Conservation (phyloP, 768 basidiomycete genomes). For the Coprinopsis strossmayeri region DNA sequence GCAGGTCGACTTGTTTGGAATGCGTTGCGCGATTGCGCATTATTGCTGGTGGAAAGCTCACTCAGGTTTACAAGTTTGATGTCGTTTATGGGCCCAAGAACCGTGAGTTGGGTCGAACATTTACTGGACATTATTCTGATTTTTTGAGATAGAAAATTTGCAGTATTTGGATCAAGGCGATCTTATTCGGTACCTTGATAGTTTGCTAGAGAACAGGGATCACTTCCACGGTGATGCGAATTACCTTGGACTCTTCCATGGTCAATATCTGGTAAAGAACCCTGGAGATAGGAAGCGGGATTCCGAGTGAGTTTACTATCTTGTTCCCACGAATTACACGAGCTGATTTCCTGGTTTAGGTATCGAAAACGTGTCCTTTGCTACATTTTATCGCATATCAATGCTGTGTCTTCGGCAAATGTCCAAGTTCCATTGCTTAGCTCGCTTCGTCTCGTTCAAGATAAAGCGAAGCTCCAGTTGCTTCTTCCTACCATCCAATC, state of each 20-base stretch:
- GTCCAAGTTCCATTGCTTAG: constrained; percentile 52
- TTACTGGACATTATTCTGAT: neutral
- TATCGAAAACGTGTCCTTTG: constrained; percentile 68
- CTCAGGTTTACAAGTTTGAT: constrained; percentile 66
- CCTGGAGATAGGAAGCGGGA: constrained; percentile 53
- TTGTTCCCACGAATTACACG: neutral
- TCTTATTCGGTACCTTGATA: constrained; percentile 48
- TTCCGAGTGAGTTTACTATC: constrained; percentile 34
- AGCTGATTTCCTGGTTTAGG: constrained; percentile 27
- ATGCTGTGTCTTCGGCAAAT: constrained; percentile 40
- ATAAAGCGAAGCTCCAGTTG: constrained; percentile 41
- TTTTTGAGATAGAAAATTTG: constrained; percentile 25
- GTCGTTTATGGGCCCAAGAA: constrained; percentile 59
- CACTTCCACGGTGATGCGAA: constrained; percentile 54
- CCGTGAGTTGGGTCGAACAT: constrained; percentile 30
- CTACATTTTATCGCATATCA: constrained; percentile 75
- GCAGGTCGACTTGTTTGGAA: constrained; percentile 48
- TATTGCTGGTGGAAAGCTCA: constrained; percentile 35
- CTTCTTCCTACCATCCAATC: constrained; percentile 52
- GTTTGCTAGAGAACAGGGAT: constrained; percentile 41
- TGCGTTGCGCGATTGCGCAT: constrained; percentile 45
- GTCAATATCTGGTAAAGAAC: constrained; percentile 40
- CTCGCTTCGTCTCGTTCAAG: constrained; percentile 38
- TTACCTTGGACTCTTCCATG: constrained; percentile 56
- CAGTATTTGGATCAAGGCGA: constrained; percentile 70